Conservation (phyloP, 352 stramenopile genomes). For the Elongisporangium anandrum region DNA sequence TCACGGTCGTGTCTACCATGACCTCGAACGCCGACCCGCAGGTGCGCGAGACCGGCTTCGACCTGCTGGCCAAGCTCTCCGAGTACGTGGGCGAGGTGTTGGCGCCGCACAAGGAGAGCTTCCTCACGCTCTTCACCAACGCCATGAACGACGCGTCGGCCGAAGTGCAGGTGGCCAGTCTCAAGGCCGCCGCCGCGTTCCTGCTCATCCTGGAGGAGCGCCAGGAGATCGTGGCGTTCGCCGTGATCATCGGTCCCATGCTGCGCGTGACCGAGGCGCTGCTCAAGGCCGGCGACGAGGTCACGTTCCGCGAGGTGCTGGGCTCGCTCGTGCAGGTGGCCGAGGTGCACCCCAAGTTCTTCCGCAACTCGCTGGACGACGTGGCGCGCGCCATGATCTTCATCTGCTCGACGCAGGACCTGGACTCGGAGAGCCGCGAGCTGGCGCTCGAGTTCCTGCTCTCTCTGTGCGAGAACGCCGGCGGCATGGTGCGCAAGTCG, state of each 20-base stretch:
- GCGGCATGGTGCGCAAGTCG: slow-evolving; percentile 79
- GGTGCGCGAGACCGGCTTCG: slow-evolving; percentile 73
- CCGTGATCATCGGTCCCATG: slow-evolving; percentile 66
- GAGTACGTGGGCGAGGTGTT: slow-evolving; percentile 68
- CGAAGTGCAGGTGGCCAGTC: slow-evolving; percentile 65
- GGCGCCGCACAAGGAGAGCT: slow-evolving; percentile 72
- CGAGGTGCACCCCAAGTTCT: slow-evolving; percentile 80
- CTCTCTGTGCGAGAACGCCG: slow-evolving; percentile 73
- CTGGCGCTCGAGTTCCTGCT: slow-evolving; percentile 82
- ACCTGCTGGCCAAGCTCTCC: slow-evolving; percentile 68
- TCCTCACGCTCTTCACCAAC: slow-evolving; percentile 73
- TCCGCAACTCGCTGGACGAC: slow-evolving; percentile 63
- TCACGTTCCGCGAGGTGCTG: slow-evolving; percentile 66
- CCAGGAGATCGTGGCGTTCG: slow-evolving; percentile 63
- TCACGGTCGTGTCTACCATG: slow-evolving; percentile 56
- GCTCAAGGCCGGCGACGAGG: slow-evolving; percentile 53
- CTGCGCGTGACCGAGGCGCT: slow-evolving; percentile 73
- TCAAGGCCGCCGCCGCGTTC: slow-evolving; percentile 72
- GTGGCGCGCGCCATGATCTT: slow-evolving; percentile 79
- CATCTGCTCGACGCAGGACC: slow-evolving; percentile 51
- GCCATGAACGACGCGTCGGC: slow-evolving; percentile 55
- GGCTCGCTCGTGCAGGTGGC: slow-evolving; percentile 69
- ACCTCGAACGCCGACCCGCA: slow-evolving; percentile 47
- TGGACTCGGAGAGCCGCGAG: slow-evolving; percentile 73
- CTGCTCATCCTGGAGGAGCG: slow-evolving; percentile 69